Evolutionary conservation across 495 filamentous ascomycete genomes (phyloP), one percentile per base, ranked within the genome.

Genomic region (Neurospora sp.): DNA sequence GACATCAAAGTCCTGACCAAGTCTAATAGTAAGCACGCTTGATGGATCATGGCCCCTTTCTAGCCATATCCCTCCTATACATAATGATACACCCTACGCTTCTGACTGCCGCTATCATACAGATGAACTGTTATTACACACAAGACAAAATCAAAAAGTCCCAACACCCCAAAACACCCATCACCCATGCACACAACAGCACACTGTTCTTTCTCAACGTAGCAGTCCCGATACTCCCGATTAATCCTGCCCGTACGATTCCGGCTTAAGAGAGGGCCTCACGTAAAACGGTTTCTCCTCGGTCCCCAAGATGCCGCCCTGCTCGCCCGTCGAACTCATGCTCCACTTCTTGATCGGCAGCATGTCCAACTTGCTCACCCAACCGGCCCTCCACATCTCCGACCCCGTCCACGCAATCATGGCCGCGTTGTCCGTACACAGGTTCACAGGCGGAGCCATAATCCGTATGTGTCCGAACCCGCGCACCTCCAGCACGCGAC

Each of bases 391-490:
- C 73, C 85, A 98, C 93, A 98, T 97, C 84, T 97, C 94, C 71
- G 94, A 86, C 0, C 92, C 96, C 6, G 94, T 87, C 96, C 96
- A 99, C 1, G 92, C 95, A 76, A 98, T 94, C 96, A 98, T 99
- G n/a, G 93, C 93, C 18, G 94, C 96, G 83, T 98, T 98, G 78
- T 99, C 96, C 0, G 93, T 97, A 76, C 96, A 97, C 74, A 94
- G 83, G 68, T 84, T 82, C 27, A 86, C 78, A 5, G 96, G 96
- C 27, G 96, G 96, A 46, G 90, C 90, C 5, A 89, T 79, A 14
- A 98, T 75, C 38, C 84, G 73, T n/a, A 97, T 80, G 72, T 91
- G 73, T 6, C 75, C 75, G 75, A 88, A 91, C 0, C 92, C 92
- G 16, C 89, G 84, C 12, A 81, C 87, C 75, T 91, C 85, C 40